phyloP scores from a whole-genome alignment of 1,284 basidiomycete genomes.

The Stereum hirsutum region DNA sequence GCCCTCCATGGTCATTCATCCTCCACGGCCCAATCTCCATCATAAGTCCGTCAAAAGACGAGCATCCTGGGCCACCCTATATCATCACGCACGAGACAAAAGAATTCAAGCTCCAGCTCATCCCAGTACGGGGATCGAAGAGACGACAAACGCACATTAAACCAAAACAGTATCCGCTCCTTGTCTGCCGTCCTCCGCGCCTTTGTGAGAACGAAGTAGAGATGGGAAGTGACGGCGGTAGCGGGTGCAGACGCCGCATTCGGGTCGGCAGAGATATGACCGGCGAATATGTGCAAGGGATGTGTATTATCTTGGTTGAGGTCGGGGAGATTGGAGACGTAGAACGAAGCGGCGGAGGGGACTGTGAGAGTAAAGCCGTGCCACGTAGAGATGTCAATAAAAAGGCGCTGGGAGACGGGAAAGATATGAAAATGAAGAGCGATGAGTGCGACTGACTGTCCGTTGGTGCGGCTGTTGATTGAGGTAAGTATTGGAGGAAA shows the following conservation, averaged over 20 bases:
- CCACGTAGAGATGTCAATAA: not conserved
- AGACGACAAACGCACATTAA: constrained; percentile 59
- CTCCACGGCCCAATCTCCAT: constrained; percentile 97
- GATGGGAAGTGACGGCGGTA: constrained; percentile 63
- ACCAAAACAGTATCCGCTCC: constrained; percentile 91
- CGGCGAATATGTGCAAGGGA: constrained; percentile 75
- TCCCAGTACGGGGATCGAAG: constrained; percentile 1
- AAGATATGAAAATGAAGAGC: too few relatives aligned
- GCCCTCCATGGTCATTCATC: constrained; percentile 70
- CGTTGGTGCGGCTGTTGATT: constrained; percentile 39
- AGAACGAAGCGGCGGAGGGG: constrained; percentile 79
- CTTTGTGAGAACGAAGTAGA: constrained; percentile 89
- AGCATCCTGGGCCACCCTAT: constrained; percentile 92
- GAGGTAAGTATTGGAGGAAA: too few relatives aligned
- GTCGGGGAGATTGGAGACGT: constrained; percentile 69
- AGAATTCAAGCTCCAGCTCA: too few relatives aligned
- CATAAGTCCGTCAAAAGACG: constrained; percentile 94
- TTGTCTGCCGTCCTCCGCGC: constrained; percentile 82
- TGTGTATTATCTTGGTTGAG: constrained; percentile 61
- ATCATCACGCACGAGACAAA: not conserved
- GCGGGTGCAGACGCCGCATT: constrained; percentile 35
- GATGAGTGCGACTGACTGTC: constrained; percentile 34
- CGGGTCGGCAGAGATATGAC: constrained; percentile 76
- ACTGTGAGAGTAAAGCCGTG: constrained; percentile 26
- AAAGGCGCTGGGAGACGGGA: too few relatives aligned